These are phyloP conservation scores for Verticillium tricorpus DNA, from an alignment of 2,329 filamentous ascomycete species.

Conservation along the genomic window DNA sequence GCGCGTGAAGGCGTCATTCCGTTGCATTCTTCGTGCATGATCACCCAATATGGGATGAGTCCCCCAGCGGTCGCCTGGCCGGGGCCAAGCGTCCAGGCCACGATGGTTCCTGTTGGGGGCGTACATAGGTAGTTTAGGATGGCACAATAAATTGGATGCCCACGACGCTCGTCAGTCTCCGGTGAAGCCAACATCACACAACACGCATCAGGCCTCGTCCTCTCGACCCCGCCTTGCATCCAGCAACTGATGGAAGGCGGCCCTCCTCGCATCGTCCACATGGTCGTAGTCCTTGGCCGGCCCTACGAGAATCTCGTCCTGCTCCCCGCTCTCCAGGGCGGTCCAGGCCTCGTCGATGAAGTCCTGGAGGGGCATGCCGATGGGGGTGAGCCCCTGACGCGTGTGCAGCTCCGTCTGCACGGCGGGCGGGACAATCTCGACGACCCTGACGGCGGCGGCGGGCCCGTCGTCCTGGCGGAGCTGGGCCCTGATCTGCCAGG, in stretches of 20 bases:
- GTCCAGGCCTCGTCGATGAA: slow-evolving; percentile 42
- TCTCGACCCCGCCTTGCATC: neutral
- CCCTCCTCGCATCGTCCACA: slow-evolving; percentile 2
- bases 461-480: slow-evolving; percentile 24
- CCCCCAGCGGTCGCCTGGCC: neutral
- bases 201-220: neutral
- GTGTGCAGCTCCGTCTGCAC: slow-evolving; percentile 46
- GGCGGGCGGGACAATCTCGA: slow-evolving; percentile 45
- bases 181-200: no score
- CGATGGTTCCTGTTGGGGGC: neutral
- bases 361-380: slow-evolving; percentile 31
- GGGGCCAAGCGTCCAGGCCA: neutral
- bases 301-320: slow-evolving; percentile 23
- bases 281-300: slow-evolving; percentile 7
- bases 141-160: slow-evolving; percentile 6
- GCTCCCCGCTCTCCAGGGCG: slow-evolving; percentile 33
- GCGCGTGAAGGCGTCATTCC: neutral
- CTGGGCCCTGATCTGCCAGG: slow-evolving; percentile 38
- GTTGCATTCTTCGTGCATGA: slow-evolving; percentile 3
- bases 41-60: neutral
- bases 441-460: slow-evolving; percentile 23
- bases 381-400: slow-evolving; percentile 26
- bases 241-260: neutral
- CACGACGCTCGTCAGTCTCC: no score
- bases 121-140: slow-evolving; percentile 4